Base-by-base conservation (phyloP, 202 grass and related monocot genomes). In the Saccharum hybrid region DNA sequence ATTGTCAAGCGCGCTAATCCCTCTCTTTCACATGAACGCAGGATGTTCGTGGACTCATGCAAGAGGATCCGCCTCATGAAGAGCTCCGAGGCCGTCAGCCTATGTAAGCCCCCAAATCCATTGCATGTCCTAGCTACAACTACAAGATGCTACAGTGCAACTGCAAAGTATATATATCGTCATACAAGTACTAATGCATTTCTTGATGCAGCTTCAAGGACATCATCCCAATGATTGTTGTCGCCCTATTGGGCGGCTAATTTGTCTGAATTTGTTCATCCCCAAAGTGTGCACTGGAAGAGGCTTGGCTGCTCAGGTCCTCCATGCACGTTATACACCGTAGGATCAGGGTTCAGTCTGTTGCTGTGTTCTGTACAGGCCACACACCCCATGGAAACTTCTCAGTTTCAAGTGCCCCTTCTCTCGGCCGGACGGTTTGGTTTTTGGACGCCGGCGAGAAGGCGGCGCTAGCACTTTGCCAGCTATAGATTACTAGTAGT, bases 11-110 rank as follows among this genome's bases (percentile, higher is more conserved):
- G 10, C 73, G 69, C 33, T 63, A 37, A 81, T 51, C 61, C 34
- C 2, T 40, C 22, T 10, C 33, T 16, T 56, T 34, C 16, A 16
- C 63, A 21, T 68, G 2, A 85, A 91, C 75, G 38, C 87, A 98
- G 96, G 74, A 98, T 98, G 96, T 98, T 98, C 76, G 85, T 93
- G 1, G 90, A 94, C 45, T 95, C 96, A 12, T 98, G 96, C 96
- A 98, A 98, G 77, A 88, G 92, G 37, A 81, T 98, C 68, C 87
- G 91, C 9, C 80, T 98, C 75, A 98, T 98, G 96, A 98, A 95
- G 88, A 93, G 85, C 82, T 95, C 92, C 18, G 96, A 93, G 66
- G 90, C 89, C 48, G 46, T 76, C 70, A 87, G 74, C 82, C 77
- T 95, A 90, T 86, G 92, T 98, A 94, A 84, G 31, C 67, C 72